phyloP scores from a whole-genome alignment of 768 basidiomycete species.

The Boletus rex-veris region DNA sequence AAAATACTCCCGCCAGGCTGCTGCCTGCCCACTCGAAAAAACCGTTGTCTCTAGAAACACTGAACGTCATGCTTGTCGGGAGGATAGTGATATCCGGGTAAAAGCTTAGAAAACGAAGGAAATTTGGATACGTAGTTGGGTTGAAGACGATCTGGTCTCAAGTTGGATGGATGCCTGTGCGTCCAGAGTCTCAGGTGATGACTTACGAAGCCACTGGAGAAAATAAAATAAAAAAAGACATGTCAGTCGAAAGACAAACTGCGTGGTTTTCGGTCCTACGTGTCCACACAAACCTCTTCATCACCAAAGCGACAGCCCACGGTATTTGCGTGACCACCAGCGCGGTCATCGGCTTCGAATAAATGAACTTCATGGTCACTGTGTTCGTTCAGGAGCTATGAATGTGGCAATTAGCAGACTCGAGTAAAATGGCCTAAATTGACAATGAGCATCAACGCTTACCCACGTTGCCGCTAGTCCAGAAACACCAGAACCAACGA shows the following conservation, averaged over 20 bases:
- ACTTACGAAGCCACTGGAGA: slow-evolving; percentile 54
- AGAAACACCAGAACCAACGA: slow-evolving; percentile 75
- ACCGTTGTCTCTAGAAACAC: slow-evolving; percentile 67
- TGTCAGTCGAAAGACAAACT: neutral
- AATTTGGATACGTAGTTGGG: slow-evolving; percentile 74
- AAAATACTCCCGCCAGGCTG: slow-evolving; percentile 57
- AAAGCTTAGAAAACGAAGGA: slow-evolving; percentile 60
- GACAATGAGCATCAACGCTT: slow-evolving; percentile 7
- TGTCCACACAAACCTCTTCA: slow-evolving; percentile 58
- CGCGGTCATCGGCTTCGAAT: slow-evolving; percentile 62
- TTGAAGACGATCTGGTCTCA: slow-evolving; percentile 66
- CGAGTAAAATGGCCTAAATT: no score
- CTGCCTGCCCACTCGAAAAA: slow-evolving; percentile 69
- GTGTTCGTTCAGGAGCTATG: slow-evolving; percentile 65
- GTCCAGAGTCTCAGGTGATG: neutral
- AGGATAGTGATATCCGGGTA: slow-evolving; percentile 47
- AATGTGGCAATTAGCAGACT: neutral
- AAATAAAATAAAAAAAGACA: neutral
- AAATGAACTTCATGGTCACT: slow-evolving; percentile 74
- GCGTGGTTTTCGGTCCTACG: slow-evolving; percentile 42
- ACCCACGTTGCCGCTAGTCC: slow-evolving; percentile 80
- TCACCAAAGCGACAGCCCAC: slow-evolving; percentile 47
- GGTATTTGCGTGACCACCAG: slow-evolving; percentile 78
- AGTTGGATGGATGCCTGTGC: neutral
- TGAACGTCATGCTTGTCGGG: slow-evolving; percentile 75